A percentile compares a stretch with the other conserved stretches of the same genome.
Conservation (phyloP, 352 stramenopile species). For the Phytophthora vignae region DNA sequence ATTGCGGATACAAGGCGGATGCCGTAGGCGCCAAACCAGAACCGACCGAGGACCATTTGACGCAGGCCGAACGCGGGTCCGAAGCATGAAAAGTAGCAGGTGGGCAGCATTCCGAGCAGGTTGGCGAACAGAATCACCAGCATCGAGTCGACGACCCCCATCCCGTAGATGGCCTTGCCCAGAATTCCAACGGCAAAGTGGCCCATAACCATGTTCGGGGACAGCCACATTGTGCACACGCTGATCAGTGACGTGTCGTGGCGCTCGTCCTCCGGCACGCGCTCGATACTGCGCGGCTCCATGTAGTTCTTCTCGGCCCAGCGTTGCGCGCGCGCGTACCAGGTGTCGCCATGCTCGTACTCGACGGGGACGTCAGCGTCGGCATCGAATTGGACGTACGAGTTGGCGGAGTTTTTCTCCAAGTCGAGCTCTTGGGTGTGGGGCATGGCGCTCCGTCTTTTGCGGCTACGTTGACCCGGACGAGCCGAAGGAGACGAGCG, state of each 20-base stretch:
- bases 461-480: slow-evolving; percentile 8
- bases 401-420: slow-evolving; percentile 34
- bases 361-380: slow-evolving; percentile 31
- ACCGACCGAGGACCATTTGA: slow-evolving; percentile 34
- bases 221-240: slow-evolving; percentile 37
- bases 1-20: slow-evolving; percentile 30
- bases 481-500: slow-evolving; percentile 1
- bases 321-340: slow-evolving; percentile 30
- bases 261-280: slow-evolving; percentile 31
- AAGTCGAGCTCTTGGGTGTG: slow-evolving; percentile 29
- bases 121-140: slow-evolving; percentile 36
- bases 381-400: slow-evolving; percentile 30
- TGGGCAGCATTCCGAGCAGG: slow-evolving; percentile 21
- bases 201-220: slow-evolving; percentile 37
- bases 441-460: slow-evolving; percentile 13
- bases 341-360: slow-evolving; percentile 35
- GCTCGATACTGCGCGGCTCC: slow-evolving; percentile 38
- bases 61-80: slow-evolving; percentile 26
- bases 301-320: slow-evolving; percentile 42
- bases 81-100: slow-evolving; percentile 30
- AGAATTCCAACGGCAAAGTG: slow-evolving; percentile 31
- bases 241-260: slow-evolving; percentile 28
- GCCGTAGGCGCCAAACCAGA: slow-evolving; percentile 32
- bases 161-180: slow-evolving; percentile 19
- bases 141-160: slow-evolving; percentile 33